Base-by-base conservation (phyloP, 2,329 filamentous ascomycete species). In the Fusarium devonianum region DNA sequence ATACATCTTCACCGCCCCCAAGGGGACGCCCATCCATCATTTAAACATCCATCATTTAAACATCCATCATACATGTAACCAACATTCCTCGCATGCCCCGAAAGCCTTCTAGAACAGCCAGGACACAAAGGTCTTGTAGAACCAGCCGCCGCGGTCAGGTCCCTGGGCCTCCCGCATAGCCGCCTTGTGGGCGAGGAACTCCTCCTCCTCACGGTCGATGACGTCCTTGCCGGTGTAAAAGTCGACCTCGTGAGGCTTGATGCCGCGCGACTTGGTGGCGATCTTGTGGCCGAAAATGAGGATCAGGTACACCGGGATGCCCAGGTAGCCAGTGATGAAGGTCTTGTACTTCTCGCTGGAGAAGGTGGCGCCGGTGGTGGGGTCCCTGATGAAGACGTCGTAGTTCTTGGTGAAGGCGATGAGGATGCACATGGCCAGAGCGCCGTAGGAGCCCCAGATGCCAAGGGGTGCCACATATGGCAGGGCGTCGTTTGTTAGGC, bases 371-470 rank as follows among this genome's bases (percentile, higher is more conserved):
- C 56, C 46, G 0, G 52, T 30, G 0, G 11, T 21, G 1, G 1
- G 0, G 12, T 72, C 78, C 76, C 60, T 69, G 54, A 83, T 77
- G 71, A 94, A 94, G 50, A 88, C 86, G 46, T 82, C 78, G 72
- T 85, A 94, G 78, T 91, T 92, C 81, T 94, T 95, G 66, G 90
- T 93, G 40, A 95, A 67, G 2, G 87, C 82, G 53, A 94, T 88
- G 23, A 94, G 67, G 65, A 80, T 78, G 73, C 88, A 91, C 73
- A 91, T 86, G 65, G 78, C 75, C 2, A 94, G 78, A 0, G 87
- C 87, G 50, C 76, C 75, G 66, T 84, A 84, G 0, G 86, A 90
- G 9, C 90, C 90, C 53, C 69, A 81, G 26, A 84, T 73, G n/a
- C 90, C 89, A 12, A 92, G 78, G 0, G 90, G 90, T 0, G 89